A percentile compares a stretch with the other conserved stretches of the same genome.
These are phyloP conservation scores for Plasmodium sp. DNA, from an alignment of 169 alveolate genomes.

Conservation along the genomic window DNA sequence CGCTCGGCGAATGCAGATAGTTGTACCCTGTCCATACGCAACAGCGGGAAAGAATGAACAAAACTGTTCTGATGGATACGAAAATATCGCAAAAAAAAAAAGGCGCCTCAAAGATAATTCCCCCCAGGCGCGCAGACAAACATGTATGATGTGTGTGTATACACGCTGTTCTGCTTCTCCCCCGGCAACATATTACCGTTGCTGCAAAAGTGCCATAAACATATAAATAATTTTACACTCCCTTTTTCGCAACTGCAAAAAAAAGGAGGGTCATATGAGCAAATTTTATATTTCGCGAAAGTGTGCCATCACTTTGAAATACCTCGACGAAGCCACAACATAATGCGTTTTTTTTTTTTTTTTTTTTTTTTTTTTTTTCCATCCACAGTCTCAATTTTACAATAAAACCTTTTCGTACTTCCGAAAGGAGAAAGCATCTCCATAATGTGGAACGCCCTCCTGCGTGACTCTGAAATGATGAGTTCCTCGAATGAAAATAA, in stretches of 20 bases:
- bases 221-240: not conserved
- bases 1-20: not conserved
- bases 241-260: not conserved
- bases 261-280: not conserved
- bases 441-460: not conserved
- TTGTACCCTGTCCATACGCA: not conserved
- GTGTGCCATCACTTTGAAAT: not conserved
- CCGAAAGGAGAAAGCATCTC: not conserved
- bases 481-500: not conserved
- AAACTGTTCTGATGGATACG: not conserved
- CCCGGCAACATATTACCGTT: not conserved
- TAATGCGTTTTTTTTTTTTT: not conserved
- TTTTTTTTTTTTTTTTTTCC: not conserved
- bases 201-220: not conserved
- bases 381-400: not conserved
- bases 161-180: not conserved
- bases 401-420: not conserved
- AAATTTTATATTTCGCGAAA: not conserved
- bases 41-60: not conserved
- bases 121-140: not conserved
- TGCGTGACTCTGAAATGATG: not conserved
- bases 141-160: not conserved
- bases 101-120: not conserved
- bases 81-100: not conserved
- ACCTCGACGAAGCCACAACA: not conserved